Evolutionary conservation across 441 rosid species (phyloP).

Genomic region (Populus hybrid): DNA sequence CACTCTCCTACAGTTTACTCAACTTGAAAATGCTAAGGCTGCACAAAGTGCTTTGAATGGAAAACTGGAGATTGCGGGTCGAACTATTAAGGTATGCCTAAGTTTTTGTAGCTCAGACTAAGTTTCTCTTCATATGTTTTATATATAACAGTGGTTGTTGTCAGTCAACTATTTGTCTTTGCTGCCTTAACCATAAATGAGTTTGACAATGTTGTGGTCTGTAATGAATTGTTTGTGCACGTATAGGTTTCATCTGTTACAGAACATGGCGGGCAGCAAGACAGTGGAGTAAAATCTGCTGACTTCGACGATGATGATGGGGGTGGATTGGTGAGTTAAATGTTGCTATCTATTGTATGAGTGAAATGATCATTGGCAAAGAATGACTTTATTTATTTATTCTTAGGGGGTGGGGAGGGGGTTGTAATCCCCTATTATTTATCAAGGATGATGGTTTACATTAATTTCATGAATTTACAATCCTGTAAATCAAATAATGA

Average conservation of each 20-base stretch:
- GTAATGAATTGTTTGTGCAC: slow-evolving; percentile 8
- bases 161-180: background rate
- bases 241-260: slow-evolving; percentile 82
- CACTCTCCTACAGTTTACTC: slow-evolving; percentile 57
- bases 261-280: slow-evolving; percentile 81
- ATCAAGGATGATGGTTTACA: background rate
- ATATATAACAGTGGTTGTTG: background rate
- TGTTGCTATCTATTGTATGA: background rate
- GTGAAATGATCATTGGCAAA: background rate
- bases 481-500: background rate
- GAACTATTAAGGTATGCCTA: slow-evolving; percentile 69
- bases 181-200: background rate
- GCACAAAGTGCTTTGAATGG: slow-evolving; percentile 87
- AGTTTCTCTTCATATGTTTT: background rate
- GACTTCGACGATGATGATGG: slow-evolving; percentile 98
- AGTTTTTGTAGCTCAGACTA: background rate
- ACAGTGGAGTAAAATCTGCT: slow-evolving; percentile 66
- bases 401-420: background rate
- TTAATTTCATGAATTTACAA: no score
- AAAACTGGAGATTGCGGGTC: slow-evolving; percentile 85
- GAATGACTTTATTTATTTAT: background rate
- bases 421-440: background rate
- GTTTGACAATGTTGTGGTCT: background rate
- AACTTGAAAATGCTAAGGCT: slow-evolving; percentile 82
- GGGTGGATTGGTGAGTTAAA: slow-evolving; percentile 76